Percentiles rank a stretch among this genome's conserved stretches.
Evolutionary conservation across 345 rosid genomes (phyloP).

Genomic region (Erysimum cheiranthoides): DNA sequence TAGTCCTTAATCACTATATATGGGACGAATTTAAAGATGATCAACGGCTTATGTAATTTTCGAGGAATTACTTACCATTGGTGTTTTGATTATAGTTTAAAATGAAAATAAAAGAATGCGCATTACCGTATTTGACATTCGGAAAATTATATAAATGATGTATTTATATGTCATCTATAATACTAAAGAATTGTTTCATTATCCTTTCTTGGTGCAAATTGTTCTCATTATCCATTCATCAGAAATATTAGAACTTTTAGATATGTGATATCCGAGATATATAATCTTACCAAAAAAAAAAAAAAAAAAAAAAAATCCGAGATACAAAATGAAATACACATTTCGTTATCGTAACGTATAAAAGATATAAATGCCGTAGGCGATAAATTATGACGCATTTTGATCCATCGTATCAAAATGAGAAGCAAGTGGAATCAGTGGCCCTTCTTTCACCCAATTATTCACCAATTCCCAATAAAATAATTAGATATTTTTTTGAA

Average conservation of each 20-base stretch:
- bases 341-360: background rate
- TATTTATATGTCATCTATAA: background rate
- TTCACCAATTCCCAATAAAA: background rate
- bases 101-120: background rate
- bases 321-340: background rate
- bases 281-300: no score
- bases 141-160: no score
- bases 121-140: background rate
- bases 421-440: conserved; percentile 30
- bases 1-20: background rate
- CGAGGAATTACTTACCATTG: no score
- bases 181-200: background rate
- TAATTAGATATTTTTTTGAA: background rate
- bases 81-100: background rate
- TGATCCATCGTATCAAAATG: conserved; percentile 4
- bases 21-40: background rate
- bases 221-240: background rate
- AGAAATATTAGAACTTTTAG: background rate
- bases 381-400: background rate
- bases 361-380: background rate
- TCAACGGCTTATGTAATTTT: background rate
- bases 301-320: no score
- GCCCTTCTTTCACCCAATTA: conserved; percentile 4
- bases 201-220: no score
- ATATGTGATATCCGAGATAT: background rate